Evolutionary conservation across 768 basidiomycete genomes (phyloP).

Genomic region (Phanerodontia chrysosporium): DNA sequence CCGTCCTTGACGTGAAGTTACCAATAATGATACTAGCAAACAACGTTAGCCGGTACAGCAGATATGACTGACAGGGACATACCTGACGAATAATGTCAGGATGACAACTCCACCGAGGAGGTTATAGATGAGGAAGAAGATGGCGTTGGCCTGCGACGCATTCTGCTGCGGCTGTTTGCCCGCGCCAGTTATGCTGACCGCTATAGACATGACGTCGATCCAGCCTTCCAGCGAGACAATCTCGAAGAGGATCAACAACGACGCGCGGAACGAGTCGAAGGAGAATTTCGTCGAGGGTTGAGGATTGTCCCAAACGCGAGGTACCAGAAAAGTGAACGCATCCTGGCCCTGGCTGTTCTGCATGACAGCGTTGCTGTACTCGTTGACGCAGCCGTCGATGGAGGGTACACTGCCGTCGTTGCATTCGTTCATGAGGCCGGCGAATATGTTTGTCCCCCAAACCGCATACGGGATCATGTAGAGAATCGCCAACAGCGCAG

Average conservation of each 20-base stretch:
- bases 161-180: constrained; percentile 70
- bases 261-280: constrained; percentile 82
- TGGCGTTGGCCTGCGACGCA: constrained; percentile 73
- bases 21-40: constrained; percentile 84
- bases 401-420: constrained; percentile 63
- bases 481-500: constrained; percentile 82
- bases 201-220: constrained; percentile 87
- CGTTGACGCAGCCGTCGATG: constrained; percentile 64
- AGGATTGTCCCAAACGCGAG: constrained; percentile 88
- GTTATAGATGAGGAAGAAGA: constrained; percentile 92
- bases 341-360: constrained; percentile 27
- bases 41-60: constrained; percentile 8
- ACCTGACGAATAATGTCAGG: constrained; percentile 89
- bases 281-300: constrained; percentile 79
- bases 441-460: constrained; percentile 93
- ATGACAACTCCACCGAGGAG: constrained; percentile 87
- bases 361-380: constrained; percentile 63
- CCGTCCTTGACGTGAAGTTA: constrained; percentile 85
- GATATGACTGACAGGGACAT: constrained; percentile 23
- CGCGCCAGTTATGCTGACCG: constrained; percentile 69
- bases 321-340: constrained; percentile 67
- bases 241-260: constrained; percentile 90
- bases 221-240: constrained; percentile 95
- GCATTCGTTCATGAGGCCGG: constrained; percentile 78
- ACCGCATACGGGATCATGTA: constrained; percentile 92